These are phyloP conservation scores for Trichoderma brevicompactum DNA, from an alignment of 2,329 filamentous ascomycete species.

Conservation along the genomic window DNA sequence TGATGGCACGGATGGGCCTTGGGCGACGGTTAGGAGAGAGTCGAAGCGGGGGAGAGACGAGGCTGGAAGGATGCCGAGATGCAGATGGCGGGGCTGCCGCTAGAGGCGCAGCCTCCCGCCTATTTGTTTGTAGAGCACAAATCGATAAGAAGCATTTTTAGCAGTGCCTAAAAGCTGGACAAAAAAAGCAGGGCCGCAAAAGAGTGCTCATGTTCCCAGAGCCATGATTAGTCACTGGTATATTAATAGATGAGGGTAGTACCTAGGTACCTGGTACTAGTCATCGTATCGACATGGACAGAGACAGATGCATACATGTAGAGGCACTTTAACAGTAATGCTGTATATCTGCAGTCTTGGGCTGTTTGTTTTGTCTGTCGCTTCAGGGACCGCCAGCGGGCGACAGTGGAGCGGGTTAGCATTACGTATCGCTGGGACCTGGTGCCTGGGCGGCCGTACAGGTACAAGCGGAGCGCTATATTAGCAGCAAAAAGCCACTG, in stretches of 20 bases:
- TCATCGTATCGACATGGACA: too few relatives aligned
- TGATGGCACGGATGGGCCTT: not conserved
- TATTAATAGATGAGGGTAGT: not conserved
- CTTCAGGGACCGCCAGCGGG: not conserved
- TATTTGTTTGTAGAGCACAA: not conserved
- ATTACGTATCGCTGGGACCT: not conserved
- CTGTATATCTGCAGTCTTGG: not conserved
- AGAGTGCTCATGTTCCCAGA: too few relatives aligned
- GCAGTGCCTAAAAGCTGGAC: too few relatives aligned
- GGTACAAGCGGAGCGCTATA: not conserved
- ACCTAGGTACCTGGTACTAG: too few relatives aligned
- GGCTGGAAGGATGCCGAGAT: not conserved
- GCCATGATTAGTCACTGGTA: too few relatives aligned
- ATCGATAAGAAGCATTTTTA: not conserved
- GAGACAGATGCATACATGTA: too few relatives aligned
- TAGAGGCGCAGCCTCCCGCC: not conserved
- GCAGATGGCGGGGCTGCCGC: slow-evolving; percentile 6
- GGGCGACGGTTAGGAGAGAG: not conserved
- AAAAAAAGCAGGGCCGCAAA: too few relatives aligned
- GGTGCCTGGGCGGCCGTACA: slow-evolving; percentile 13
- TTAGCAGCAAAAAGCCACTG: not conserved
- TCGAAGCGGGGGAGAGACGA: slow-evolving; percentile 17
- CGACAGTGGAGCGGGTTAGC: not conserved
- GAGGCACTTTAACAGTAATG: too few relatives aligned
- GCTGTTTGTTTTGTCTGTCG: too few relatives aligned